phyloP scores from a whole-genome alignment of 2,329 filamentous ascomycete species.

The Botryotinia convoluta region DNA sequence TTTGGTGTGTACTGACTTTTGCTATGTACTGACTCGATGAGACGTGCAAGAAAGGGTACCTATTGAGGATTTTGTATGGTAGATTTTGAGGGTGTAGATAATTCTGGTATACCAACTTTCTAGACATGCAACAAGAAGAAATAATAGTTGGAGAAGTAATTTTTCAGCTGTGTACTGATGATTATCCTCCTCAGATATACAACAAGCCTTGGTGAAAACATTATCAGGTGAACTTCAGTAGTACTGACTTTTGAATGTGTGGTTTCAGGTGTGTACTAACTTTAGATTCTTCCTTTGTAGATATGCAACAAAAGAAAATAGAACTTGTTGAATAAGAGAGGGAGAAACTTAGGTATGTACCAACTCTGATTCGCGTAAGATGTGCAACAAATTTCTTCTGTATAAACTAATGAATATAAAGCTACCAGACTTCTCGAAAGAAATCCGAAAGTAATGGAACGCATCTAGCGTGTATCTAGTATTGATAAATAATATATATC shows the following conservation, averaged over 20 bases:
- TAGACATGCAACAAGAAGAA: too few relatives aligned
- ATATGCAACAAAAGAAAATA: neutral
- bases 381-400: neutral
- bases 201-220: too few relatives aligned
- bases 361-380: neutral
- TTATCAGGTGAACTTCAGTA: too few relatives aligned
- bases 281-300: neutral
- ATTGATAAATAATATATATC: neutral
- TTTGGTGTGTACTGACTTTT: too few relatives aligned
- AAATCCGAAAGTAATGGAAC: neutral
- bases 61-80: too few relatives aligned
- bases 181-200: too few relatives aligned
- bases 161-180: neutral
- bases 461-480: neutral
- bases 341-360: neutral
- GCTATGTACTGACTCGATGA: too few relatives aligned
- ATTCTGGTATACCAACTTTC: too few relatives aligned
- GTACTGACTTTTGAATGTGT: too few relatives aligned
- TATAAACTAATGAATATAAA: neutral
- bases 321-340: neutral
- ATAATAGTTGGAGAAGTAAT: fast-evolving
- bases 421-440: neutral
- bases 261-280: neutral
- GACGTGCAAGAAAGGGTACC: too few relatives aligned
- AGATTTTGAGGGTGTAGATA: too few relatives aligned